Percentiles rank a stretch among this genome's conserved stretches.
These are phyloP conservation scores for Cenchrus fungigraminus DNA, from an alignment of 176 grass and related monocot genomes.

Conservation along the genomic window DNA sequence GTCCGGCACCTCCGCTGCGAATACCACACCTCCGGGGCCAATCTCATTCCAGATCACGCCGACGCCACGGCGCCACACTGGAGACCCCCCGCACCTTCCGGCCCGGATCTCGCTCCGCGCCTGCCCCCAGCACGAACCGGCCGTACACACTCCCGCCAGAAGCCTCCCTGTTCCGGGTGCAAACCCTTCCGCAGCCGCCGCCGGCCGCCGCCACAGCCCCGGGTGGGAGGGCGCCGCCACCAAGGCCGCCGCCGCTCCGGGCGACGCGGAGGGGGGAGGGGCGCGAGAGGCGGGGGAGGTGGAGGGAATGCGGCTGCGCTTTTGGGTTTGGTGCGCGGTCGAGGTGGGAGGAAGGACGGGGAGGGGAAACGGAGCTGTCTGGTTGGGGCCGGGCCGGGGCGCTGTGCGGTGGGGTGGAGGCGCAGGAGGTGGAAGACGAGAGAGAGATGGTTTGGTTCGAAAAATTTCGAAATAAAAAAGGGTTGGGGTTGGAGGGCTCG, in stretches of 20 bases:
- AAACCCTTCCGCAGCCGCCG: neutral
- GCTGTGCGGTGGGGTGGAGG: conserved; percentile 5
- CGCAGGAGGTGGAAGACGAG: conserved; percentile 44
- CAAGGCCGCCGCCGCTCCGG: neutral
- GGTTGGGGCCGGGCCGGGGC: conserved; percentile 2
- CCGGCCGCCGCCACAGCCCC: neutral
- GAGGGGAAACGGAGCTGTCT: conserved; percentile 81
- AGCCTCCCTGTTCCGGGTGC: neutral
- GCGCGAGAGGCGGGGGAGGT: conserved; percentile 16
- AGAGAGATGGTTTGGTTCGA: conserved; percentile 47
- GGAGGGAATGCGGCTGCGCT: conserved; percentile 49
- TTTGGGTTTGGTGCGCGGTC: conserved; percentile 56
- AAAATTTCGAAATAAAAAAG: conserved; percentile 61
- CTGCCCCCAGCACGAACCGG: neutral
- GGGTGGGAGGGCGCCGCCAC: neutral
- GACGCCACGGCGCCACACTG: conserved; percentile 30
- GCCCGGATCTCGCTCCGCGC: conserved; percentile 61
- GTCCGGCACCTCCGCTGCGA: conserved; percentile 34
- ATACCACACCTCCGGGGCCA: conserved; percentile 22
- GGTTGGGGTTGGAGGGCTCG: conserved; percentile 12
- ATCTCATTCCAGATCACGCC: conserved; percentile 86
- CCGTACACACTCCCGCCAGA: conserved; percentile 17
- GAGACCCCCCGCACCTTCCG: neutral
- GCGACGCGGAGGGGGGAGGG: conserved; percentile 1
- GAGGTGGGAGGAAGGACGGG: conserved; percentile 28